Conservation (phyloP, 441 rosid species). For the Omphalea diandra region DNA sequence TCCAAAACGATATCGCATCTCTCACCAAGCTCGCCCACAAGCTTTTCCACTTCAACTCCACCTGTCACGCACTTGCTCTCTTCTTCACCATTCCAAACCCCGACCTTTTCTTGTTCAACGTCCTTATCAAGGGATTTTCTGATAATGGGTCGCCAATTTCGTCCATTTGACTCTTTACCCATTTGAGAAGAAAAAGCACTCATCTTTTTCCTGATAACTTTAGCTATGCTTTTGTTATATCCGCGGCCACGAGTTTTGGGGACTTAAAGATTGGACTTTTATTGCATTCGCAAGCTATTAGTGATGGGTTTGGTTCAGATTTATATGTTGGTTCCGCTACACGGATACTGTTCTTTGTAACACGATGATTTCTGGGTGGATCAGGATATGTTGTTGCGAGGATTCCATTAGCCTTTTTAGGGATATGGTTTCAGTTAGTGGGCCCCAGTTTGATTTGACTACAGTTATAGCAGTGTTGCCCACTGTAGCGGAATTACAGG, state of each 20-base stretch:
- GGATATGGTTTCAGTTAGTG: slow-evolving; percentile 44
- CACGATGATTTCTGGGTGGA: slow-evolving; percentile 64
- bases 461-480: slow-evolving; percentile 60
- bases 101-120: slow-evolving; percentile 70
- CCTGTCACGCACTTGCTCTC: slow-evolving; percentile 46
- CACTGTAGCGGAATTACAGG: slow-evolving; percentile 69
- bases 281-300: slow-evolving; percentile 48
- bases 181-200: slow-evolving; percentile 43
- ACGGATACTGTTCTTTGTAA: slow-evolving; percentile 68
- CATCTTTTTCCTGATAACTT: slow-evolving; percentile 51
- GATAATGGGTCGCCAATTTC: slow-evolving; percentile 35
- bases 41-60: slow-evolving; percentile 53
- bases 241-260: slow-evolving; percentile 44
- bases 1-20: slow-evolving; percentile 44
- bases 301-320: slow-evolving; percentile 57
- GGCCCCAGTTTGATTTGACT: slow-evolving; percentile 40
- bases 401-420: slow-evolving; percentile 46
- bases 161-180: slow-evolving; percentile 47
- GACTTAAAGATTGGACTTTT: slow-evolving; percentile 39
- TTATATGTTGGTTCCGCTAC: slow-evolving; percentile 55
- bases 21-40: slow-evolving; percentile 70
- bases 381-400: slow-evolving; percentile 43
- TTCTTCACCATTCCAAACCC: slow-evolving; percentile 55
- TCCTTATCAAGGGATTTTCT: slow-evolving; percentile 58
- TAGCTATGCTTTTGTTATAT: slow-evolving; percentile 50